These are phyloP conservation scores for Glebionis coronaria DNA, from an alignment of 129 eudicot genomes.

Conservation along the genomic window DNA sequence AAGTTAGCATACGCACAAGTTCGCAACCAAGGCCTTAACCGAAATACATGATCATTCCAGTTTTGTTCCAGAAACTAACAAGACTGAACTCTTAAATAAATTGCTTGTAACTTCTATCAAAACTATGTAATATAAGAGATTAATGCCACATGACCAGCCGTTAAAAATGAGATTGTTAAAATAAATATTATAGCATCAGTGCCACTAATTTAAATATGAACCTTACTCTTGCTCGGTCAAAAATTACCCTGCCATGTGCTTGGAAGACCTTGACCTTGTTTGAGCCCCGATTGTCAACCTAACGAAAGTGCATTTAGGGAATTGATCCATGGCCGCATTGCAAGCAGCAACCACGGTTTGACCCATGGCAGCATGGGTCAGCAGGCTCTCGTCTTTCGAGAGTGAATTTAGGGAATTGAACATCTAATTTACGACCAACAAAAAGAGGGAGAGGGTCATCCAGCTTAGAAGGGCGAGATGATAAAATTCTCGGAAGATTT, in stretches of 20 bases:
- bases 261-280: conserved; percentile 14
- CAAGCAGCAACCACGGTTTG: conserved; percentile 80
- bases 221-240: not conserved
- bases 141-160: no score
- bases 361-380: conserved; percentile 90
- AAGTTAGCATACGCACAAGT: no score
- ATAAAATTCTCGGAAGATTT: conserved; percentile 60
- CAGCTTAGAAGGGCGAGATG: conserved; percentile 57
- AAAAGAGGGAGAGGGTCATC: conserved; percentile 81
- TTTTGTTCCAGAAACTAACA: no score
- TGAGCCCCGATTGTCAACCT: conserved; percentile 38
- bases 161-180: no score
- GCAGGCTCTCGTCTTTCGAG: conserved; percentile 74
- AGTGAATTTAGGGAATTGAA: conserved; percentile 81
- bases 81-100: no score
- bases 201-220: no score
- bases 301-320: conserved; percentile 83
- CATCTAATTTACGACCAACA: conserved; percentile 81
- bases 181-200: no score
- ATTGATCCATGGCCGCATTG: conserved; percentile 73
- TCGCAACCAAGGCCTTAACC: no score
- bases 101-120: no score
- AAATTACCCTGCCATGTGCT: conserved; percentile 41
- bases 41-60: not conserved
- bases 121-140: no score